Percentiles rank a stretch among this genome's conserved stretches.
These are phyloP conservation scores for Lachnellula suecica DNA, from an alignment of 2,329 filamentous ascomycete species.

Conservation along the genomic window DNA sequence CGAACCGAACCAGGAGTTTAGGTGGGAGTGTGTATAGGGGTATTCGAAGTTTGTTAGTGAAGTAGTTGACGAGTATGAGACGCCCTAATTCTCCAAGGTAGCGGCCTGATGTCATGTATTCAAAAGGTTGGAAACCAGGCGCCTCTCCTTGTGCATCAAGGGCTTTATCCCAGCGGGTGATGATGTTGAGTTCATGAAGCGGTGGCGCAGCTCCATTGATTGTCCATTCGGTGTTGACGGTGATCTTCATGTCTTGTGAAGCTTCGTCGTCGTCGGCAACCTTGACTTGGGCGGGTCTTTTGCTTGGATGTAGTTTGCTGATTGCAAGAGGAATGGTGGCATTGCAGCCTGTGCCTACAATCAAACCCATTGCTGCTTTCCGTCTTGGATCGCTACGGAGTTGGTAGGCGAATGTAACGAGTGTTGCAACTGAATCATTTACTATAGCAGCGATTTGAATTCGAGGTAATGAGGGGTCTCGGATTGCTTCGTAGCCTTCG, in stretches of 20 bases:
- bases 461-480: constrained; percentile 52
- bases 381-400: constrained; percentile 60
- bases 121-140: constrained; percentile 90
- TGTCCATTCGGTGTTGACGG: constrained; percentile 83
- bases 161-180: constrained; percentile 68
- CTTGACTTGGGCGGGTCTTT: constrained; percentile 52
- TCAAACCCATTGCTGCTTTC: constrained; percentile 74
- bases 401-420: constrained; percentile 74
- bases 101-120: constrained; percentile 95
- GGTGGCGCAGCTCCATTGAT: constrained; percentile 74
- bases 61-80: constrained; percentile 82
- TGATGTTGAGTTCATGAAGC: constrained; percentile 59
- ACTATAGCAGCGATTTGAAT: constrained; percentile 74
- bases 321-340: constrained; percentile 74
- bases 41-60: constrained; percentile 51
- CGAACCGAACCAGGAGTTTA: constrained; percentile 31
- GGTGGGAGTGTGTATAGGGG: constrained; percentile 16
- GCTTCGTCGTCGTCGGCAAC: constrained; percentile 45
- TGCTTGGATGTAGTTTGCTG: constrained; percentile 60
- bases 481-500: constrained; percentile 54
- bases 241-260: constrained; percentile 59
- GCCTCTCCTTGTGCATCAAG: constrained; percentile 66
- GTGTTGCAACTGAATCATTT: constrained; percentile 78
- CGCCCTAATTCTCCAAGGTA: constrained; percentile 83
- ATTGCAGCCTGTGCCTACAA: constrained; percentile 80